These are phyloP conservation scores for Apocynum venetum DNA, from an alignment of 257 asterid genomes.

Conservation along the genomic window DNA sequence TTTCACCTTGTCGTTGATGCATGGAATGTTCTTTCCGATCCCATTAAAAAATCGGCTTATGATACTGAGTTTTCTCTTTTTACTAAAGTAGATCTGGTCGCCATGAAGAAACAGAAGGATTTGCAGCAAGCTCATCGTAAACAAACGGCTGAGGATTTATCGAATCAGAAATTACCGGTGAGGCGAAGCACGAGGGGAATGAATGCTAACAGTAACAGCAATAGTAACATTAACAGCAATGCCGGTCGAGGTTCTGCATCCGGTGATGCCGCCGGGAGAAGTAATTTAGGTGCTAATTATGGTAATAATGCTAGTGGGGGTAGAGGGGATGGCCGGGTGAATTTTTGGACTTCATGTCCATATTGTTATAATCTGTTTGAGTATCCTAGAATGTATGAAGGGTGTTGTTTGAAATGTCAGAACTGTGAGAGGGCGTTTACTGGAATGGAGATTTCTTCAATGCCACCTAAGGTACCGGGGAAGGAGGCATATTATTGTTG, in stretches of 20 bases:
- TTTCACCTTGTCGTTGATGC: constrained; percentile 87
- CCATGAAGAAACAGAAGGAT: constrained; percentile 29
- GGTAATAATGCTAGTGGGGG: constrained; percentile 8
- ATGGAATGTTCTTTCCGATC: constrained; percentile 77
- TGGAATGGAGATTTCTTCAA: constrained; percentile 48
- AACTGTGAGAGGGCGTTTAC: constrained; percentile 74
- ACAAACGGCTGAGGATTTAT: constrained; percentile 19
- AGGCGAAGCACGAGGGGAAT: constrained; percentile 45
- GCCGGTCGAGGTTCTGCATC: constrained; percentile 20
- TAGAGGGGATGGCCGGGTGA: constrained; percentile 12
- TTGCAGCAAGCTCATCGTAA: constrained; percentile 1
- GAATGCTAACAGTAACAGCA: neutral
- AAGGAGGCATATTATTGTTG: constrained; percentile 80
- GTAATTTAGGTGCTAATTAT: constrained; percentile 4
- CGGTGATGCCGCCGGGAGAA: constrained; percentile 14
- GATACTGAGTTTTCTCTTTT: constrained; percentile 52
- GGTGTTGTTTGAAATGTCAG: constrained; percentile 75
- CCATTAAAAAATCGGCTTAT: constrained; percentile 43
- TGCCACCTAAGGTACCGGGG: constrained; percentile 86
- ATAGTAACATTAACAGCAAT: neutral
- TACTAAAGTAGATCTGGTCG: constrained; percentile 51
- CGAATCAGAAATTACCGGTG: constrained; percentile 57
- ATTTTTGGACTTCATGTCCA: constrained; percentile 87
- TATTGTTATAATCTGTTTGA: constrained; percentile 81
- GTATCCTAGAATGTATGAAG: constrained; percentile 57